A percentile compares a stretch with the other conserved stretches of the same genome.
Conservation (phyloP, 2,329 filamentous ascomycete genomes). For the Cercospora nicotianae region DNA sequence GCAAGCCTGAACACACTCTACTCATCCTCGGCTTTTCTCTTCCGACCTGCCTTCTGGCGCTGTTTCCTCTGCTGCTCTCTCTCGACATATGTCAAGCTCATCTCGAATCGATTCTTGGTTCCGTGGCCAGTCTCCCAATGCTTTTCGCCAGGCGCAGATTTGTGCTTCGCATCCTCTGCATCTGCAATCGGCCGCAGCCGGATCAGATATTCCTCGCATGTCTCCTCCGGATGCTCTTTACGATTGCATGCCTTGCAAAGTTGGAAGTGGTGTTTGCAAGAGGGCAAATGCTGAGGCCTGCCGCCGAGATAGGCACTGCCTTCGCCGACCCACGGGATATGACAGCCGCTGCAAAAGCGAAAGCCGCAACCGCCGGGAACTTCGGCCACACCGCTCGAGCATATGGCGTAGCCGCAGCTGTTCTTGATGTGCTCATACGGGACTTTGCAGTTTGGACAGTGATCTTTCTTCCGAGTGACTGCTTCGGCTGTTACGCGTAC, state of each 20-base stretch:
- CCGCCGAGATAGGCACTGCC: constrained; percentile 13
- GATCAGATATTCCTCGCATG: neutral
- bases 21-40: neutral
- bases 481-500: neutral
- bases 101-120: constrained; percentile 3
- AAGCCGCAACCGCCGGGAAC: constrained; percentile 18
- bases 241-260: neutral
- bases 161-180: neutral
- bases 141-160: constrained; percentile 2
- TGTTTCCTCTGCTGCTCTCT: neutral
- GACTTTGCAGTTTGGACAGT: constrained; percentile 8
- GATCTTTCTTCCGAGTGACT: neutral
- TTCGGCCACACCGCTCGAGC: neutral
- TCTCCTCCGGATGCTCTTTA: neutral
- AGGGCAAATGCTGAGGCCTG: neutral
- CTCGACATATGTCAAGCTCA: constrained; percentile 1
- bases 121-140: constrained; percentile 11
- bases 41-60: neutral
- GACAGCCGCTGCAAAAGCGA: constrained; percentile 21
- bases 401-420: constrained; percentile 14
- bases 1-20: no score
- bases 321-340: constrained; percentile 20
- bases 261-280: constrained; percentile 6
- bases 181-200: constrained; percentile 1
- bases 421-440: neutral